These are phyloP conservation scores for Yamadazyma siamensis DNA, from an alignment of 1,139 yeast species.

Conservation along the genomic window DNA sequence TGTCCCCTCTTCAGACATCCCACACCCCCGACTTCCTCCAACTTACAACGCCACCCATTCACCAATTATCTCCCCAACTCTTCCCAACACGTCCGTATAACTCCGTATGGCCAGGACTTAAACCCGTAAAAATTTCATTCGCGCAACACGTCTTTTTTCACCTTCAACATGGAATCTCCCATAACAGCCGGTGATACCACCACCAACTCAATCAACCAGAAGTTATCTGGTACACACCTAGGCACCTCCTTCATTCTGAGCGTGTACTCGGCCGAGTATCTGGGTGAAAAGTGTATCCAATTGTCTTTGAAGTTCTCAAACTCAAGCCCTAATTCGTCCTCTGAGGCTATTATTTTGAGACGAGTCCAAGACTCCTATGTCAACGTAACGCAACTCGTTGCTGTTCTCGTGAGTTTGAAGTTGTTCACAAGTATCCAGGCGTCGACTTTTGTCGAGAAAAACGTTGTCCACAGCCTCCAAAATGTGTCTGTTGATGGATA, in stretches of 20 bases:
- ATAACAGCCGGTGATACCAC: constrained; percentile 43
- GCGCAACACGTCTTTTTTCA: constrained; percentile 1
- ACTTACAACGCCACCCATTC: too few relatives aligned
- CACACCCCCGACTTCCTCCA: too few relatives aligned
- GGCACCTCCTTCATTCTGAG: constrained; percentile 14
- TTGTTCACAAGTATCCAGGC: constrained; percentile 24
- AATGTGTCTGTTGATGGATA: constrained; percentile 22
- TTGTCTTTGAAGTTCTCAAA: constrained; percentile 19
- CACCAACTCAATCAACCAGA: constrained; percentile 38
- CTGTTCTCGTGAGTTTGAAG: constrained; percentile 29
- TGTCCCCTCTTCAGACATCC: too few relatives aligned
- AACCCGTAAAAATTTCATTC: too few relatives aligned
- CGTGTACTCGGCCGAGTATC: constrained; percentile 32
- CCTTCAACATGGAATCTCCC: constrained; percentile 41
- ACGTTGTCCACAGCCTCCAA: constrained; percentile 31
- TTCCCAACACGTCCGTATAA: too few relatives aligned
- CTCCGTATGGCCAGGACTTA: too few relatives aligned
- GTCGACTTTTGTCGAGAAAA: constrained; percentile 29
- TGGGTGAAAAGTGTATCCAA: constrained; percentile 41
- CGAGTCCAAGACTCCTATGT: constrained; percentile 45
- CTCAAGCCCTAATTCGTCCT: constrained; percentile 6
- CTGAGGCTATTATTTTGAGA: constrained; percentile 26
- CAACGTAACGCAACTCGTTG: constrained; percentile 38
- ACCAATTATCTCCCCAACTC: too few relatives aligned
- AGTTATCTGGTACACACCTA: constrained; percentile 36